phyloP scores from a whole-genome alignment of 2,329 filamentous ascomycete species.

The Penicillium polonicum region DNA sequence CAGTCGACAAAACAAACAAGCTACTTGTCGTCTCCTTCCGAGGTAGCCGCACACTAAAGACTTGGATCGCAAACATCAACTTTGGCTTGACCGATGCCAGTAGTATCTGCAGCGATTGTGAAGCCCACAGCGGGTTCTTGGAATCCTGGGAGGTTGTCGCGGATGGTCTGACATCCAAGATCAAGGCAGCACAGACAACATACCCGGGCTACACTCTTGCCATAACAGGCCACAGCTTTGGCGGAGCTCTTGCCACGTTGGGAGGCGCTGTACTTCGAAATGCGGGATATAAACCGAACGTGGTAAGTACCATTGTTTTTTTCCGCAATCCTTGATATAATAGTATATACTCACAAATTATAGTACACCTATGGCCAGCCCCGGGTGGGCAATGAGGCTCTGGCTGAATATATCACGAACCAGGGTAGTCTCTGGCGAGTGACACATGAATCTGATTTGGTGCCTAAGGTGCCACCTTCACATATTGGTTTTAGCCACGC shows the following conservation, averaged over 20 bases:
- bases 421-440: conserved; percentile 38
- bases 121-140: conserved; percentile 50
- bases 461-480: conserved; percentile 39
- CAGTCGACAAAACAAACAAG: conserved; percentile 46
- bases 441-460: conserved; percentile 39
- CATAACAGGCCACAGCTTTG: conserved; percentile 52
- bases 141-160: conserved; percentile 44
- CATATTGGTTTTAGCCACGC: conserved; percentile 34
- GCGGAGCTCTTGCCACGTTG: conserved; percentile 52
- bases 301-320: conserved; percentile 37
- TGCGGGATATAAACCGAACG: conserved; percentile 40
- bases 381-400: conserved; percentile 39
- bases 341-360: not conserved
- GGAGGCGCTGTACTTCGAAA: conserved; percentile 48
- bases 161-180: conserved; percentile 37
- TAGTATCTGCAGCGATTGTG: conserved; percentile 47
- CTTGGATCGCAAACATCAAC: conserved; percentile 37
- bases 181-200: conserved; percentile 30
- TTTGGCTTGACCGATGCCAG: conserved; percentile 30
- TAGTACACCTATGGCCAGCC: conserved; percentile 45
- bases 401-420: conserved; percentile 40
- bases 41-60: conserved; percentile 32
- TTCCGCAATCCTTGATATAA: too few relatives aligned
- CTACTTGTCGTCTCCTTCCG: conserved; percentile 39
- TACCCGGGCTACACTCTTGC: conserved; percentile 47